Evolutionary conservation across 495 filamentous ascomycete genomes (phyloP), one percentile per base, ranked within the genome.

Genomic region (Hypomontagnella monticulosa): DNA sequence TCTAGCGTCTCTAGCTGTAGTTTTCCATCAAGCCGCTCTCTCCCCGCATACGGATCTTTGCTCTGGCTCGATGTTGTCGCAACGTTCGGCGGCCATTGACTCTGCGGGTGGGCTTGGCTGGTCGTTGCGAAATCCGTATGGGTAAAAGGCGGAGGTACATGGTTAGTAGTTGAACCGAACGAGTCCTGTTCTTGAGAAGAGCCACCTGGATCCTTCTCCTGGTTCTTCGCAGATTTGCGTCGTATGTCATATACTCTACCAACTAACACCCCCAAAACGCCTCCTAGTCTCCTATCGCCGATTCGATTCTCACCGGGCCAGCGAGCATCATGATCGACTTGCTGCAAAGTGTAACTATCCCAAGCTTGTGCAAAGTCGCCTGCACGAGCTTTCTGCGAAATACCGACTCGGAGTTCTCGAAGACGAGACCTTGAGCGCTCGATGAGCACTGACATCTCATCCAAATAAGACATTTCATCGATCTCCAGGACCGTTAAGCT

Each of bases 401-500:
- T 88, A 4, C 93, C 92, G 4, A 97, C 84, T 33, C 92, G 84
- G 32, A 98, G 78, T 76, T 97, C 93, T 33, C 83, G 81, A 15
- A 98, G 78, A 14, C 80, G 78, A 61, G 82, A 79, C 59, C 84
- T 84, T 15, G 91, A 96, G 14, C 88, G 84, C 49, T 88, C 88
- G 58, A 98, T 88, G 2, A 97, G 83, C 46, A 90, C 80, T 34
- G 88, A 91, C 83, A 97, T 89, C 76, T 98, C 94, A 68, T 97
- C 92, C 36, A 97, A 75, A 77, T 98, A 97, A 15, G 87, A 84
- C 5, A 91, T 79, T 71, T 96, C 92, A 66, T 98, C 94, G 44
- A 98, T 92, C 63, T 97, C 91, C 41, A 98, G 81, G 8, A 95
- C 93, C 20, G 85, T 91, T 57, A 97, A 76, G 66, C 88, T 93